phyloP scores from a whole-genome alignment of 352 stramenopile species.

The Pythium periplocum region DNA sequence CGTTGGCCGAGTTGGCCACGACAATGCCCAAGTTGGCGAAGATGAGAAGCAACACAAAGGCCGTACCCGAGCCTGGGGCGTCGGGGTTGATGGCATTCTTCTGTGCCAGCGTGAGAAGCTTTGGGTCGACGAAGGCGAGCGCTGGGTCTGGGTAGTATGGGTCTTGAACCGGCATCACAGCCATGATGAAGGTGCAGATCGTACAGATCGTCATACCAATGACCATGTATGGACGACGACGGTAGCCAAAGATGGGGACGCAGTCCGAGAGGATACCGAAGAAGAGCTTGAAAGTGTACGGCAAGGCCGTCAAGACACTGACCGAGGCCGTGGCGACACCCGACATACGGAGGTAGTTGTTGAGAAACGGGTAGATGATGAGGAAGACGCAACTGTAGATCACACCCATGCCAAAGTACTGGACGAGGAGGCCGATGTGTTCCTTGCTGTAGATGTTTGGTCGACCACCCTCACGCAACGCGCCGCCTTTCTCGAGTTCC shows the following conservation, averaged over 20 bases:
- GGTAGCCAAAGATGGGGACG: conserved; percentile 46
- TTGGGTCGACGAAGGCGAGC: conserved; percentile 8
- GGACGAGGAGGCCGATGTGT: conserved; percentile 28
- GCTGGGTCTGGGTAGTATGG: conserved; percentile 21
- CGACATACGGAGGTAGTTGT: conserved; percentile 36
- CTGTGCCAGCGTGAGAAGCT: conserved; percentile 8
- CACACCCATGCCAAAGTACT: conserved; percentile 26
- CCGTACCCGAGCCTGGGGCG: conserved; percentile 18
- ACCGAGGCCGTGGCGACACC: conserved; percentile 23
- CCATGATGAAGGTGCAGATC: conserved; percentile 21
- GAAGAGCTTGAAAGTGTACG: conserved; percentile 57
- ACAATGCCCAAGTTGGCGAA: conserved; percentile 54
- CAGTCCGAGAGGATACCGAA: conserved; percentile 58
- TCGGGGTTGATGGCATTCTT: conserved; percentile 19
- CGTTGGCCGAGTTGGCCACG: conserved; percentile 39
- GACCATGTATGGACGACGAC: conserved; percentile 47
- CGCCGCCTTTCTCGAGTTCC: conserved; percentile 18
- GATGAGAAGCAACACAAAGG: conserved; percentile 40
- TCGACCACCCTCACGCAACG: conserved; percentile 22
- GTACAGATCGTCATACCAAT: conserved; percentile 26
- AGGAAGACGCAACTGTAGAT: conserved; percentile 25
- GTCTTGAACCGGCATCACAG: conserved; percentile 15
- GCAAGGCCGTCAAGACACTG: conserved; percentile 36
- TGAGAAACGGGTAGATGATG: conserved; percentile 34
- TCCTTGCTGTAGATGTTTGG: conserved; percentile 28